Evolutionary conservation across 2,329 filamentous ascomycete species (phyloP).

Genomic region (Aspergillus transmontanensis): DNA sequence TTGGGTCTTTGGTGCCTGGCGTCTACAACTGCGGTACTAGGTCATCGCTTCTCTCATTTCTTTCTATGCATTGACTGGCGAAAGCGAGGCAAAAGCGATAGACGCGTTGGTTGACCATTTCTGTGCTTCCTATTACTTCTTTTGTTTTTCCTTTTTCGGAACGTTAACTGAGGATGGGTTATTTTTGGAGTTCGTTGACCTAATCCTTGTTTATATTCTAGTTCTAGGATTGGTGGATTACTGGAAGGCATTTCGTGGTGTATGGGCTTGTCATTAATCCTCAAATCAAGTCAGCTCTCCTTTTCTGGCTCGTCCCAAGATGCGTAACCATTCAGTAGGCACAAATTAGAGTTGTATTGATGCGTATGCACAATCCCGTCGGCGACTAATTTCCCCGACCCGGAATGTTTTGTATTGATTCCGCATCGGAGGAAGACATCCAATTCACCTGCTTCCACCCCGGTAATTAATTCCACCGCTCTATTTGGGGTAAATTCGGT

Average conservation of each 20-base stretch:
- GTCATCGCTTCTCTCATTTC: slow-evolving; percentile 6
- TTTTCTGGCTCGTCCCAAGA: neutral
- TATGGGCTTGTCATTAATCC: neutral
- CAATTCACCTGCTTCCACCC: neutral
- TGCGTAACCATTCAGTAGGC: neutral
- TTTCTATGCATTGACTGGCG: slow-evolving; percentile 10
- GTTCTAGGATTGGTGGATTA: neutral
- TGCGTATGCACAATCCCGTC: slow-evolving; percentile 19
- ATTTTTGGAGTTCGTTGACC: neutral
- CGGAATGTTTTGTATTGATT: slow-evolving; percentile 21
- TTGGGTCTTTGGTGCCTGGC: slow-evolving; percentile 7
- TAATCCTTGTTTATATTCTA: neutral
- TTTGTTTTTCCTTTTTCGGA: neutral
- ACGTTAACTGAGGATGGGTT: neutral
- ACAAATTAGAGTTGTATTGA: no score
- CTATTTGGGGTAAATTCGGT: neutral
- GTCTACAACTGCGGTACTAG: slow-evolving; percentile 4
- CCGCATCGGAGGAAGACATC: neutral
- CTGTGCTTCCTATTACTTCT: slow-evolving; percentile 1
- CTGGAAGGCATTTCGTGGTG: slow-evolving; percentile 5
- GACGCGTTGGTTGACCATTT: slow-evolving; percentile 9
- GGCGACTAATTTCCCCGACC: slow-evolving; percentile 28
- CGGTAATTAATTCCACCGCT: neutral
- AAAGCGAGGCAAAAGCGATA: slow-evolving; percentile 17
- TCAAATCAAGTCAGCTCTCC: neutral